Conservation (phyloP, 2,329 filamentous ascomycete genomes). For the Clarireedia paspali region DNA sequence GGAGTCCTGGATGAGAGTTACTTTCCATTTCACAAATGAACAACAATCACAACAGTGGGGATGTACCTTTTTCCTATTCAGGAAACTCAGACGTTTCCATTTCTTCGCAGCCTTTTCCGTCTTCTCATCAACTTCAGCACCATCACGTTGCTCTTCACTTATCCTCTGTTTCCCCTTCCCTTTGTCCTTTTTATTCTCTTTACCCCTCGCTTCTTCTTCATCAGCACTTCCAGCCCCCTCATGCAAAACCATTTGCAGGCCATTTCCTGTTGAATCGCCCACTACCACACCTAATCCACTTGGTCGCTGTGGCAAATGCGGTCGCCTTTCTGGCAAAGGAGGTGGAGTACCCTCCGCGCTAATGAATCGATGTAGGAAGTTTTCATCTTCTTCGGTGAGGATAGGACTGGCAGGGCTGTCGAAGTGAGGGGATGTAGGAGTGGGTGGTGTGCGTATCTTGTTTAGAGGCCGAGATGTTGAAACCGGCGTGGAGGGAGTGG, state of each 20-base stretch:
- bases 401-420: slow-evolving; percentile 32
- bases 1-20: slow-evolving; percentile 31
- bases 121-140: slow-evolving; percentile 23
- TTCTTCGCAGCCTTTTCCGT: slow-evolving; percentile 29
- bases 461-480: not conserved
- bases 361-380: slow-evolving; percentile 49
- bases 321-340: slow-evolving; percentile 38
- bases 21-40: slow-evolving; percentile 10
- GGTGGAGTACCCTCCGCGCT: slow-evolving; percentile 41
- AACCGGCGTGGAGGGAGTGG: not conserved
- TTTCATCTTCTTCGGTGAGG: slow-evolving; percentile 48
- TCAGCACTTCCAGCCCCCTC: slow-evolving; percentile 31
- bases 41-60: not conserved
- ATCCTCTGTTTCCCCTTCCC: slow-evolving; percentile 25
- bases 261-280: slow-evolving; percentile 22
- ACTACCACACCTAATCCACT: slow-evolving; percentile 5
- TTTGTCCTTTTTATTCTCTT: slow-evolving; percentile 22
- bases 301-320: slow-evolving; percentile 8
- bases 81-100: slow-evolving; percentile 34
- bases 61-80: slow-evolving; percentile 26
- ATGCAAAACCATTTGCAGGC: slow-evolving; percentile 35
- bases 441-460: slow-evolving; percentile 19
- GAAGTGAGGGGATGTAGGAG: slow-evolving; percentile 17
- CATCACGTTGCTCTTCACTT: slow-evolving; percentile 22
- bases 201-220: slow-evolving; percentile 21